Conservation (phyloP, 805 yeast genomes). For the Candida corydali region DNA sequence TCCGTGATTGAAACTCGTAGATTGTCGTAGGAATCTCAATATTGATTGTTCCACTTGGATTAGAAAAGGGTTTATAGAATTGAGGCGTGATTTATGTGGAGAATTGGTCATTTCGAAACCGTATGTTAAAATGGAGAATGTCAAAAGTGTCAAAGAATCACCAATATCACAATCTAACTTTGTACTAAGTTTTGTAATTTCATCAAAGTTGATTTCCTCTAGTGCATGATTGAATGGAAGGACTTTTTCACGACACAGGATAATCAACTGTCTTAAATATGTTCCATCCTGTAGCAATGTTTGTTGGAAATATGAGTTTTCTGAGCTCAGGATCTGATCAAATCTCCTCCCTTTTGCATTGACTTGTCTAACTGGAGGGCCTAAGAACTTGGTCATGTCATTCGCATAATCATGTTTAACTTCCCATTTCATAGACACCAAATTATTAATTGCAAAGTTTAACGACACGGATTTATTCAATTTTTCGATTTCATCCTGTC, state of each 20-base stretch:
- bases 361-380: not conserved
- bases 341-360: not conserved
- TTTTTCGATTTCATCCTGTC: not conserved
- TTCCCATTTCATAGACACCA: not conserved
- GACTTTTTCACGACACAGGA: not conserved
- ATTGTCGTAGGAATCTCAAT: not conserved
- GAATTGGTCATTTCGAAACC: not conserved
- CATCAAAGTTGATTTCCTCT: not conserved
- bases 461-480: not conserved
- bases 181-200: not conserved
- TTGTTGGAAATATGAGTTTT: not conserved
- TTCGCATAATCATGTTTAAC: not conserved
- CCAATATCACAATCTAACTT: not conserved
- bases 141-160: not conserved
- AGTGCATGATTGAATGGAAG: not conserved
- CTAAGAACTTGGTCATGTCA: not conserved
- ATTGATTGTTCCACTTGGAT: not conserved
- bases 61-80: not conserved
- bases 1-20: not conserved
- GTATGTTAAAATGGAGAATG: not conserved
- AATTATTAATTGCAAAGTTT: not conserved
- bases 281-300: not conserved
- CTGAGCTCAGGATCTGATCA: not conserved
- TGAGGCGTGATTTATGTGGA: not conserved
- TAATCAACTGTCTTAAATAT: not conserved